phyloP scores from a whole-genome alignment of 108 stramenopile species.

The Stephanodiscus minutulus region DNA sequence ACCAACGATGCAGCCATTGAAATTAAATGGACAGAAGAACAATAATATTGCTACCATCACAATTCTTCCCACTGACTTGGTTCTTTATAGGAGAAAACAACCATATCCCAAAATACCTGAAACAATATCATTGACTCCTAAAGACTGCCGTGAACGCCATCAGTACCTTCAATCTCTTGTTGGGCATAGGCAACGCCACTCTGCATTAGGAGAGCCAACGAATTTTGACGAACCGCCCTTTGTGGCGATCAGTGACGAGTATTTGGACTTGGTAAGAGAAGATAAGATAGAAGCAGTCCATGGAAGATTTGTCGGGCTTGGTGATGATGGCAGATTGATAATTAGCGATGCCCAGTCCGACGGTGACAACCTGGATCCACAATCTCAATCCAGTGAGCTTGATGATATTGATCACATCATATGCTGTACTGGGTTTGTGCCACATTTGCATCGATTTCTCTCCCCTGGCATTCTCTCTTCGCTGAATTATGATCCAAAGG shows the following conservation, averaged over 20 bases:
- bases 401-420: constrained; percentile 53
- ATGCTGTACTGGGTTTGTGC: constrained; percentile 61
- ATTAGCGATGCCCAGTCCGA: background rate
- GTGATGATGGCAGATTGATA: constrained; percentile 40
- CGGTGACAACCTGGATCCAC: background rate
- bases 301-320: constrained; percentile 49
- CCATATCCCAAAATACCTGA: constrained; percentile 45
- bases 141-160: constrained; percentile 43
- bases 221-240: constrained; percentile 57
- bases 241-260: constrained; percentile 64
- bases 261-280: constrained; percentile 57
- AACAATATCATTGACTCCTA: constrained; percentile 34
- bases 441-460: constrained; percentile 45
- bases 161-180: constrained; percentile 39
- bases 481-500: constrained; percentile 54
- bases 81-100: constrained; percentile 56
- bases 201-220: constrained; percentile 53
- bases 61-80: constrained; percentile 62
- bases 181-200: constrained; percentile 50
- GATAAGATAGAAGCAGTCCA: constrained; percentile 55
- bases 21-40: constrained; percentile 3
- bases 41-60: constrained; percentile 16
- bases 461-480: constrained; percentile 46
- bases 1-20: constrained; percentile 35
- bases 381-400: constrained; percentile 1